Base-by-base conservation (phyloP, 2,329 filamentous ascomycete genomes). In the Epicoccum nigrum region DNA sequence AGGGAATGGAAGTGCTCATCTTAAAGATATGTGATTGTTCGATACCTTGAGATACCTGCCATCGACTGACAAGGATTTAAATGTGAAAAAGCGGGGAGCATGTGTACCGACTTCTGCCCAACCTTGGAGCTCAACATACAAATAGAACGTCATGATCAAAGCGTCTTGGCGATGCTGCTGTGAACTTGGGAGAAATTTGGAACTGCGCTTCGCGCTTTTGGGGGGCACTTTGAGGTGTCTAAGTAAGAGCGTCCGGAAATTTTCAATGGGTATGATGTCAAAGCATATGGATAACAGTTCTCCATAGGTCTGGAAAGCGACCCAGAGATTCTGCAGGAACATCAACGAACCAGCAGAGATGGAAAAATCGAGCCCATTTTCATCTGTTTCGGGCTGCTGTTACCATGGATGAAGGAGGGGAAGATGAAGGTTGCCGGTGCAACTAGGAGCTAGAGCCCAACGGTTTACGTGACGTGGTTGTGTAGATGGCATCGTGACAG, bases 321-420 rank as follows among this genome's bases (percentile, higher is more conserved):
- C 11, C 20, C 28, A 39, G n/a, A n/a, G 16, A 17, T 23, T 28
- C 32, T 37, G 27, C 17, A 38, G 16, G 27, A 15, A 20, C n/a
- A 15, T n/a, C 23, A 19, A 23, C 4, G 20, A 19, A 19, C 17
- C 11, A 39, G 21, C 9, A 15, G 4, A 19, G n/a, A 35, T 39
- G 8, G 27, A 46, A 11, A 7, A 20, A 11, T 39, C 30, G 32
- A 13, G 19, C n/a, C 25, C 27, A 32, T 11, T 15, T 28, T 21
- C 23, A 35, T 21, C 16, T 23, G 5, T 19, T 17, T 39, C 40
- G 27, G 39, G 49, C 21, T 11, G 20, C 20, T 39, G 27, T 25
- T 37, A 39, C 49, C 49, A 19, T 43, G 49, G 43, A 20, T 34
- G 16, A 33, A 31, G 13, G 49, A 52, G 41, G 48, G 15, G 49